Evolutionary conservation across 2,329 filamentous ascomycete species (phyloP).

Genomic region (Epichloe aotearoae): DNA sequence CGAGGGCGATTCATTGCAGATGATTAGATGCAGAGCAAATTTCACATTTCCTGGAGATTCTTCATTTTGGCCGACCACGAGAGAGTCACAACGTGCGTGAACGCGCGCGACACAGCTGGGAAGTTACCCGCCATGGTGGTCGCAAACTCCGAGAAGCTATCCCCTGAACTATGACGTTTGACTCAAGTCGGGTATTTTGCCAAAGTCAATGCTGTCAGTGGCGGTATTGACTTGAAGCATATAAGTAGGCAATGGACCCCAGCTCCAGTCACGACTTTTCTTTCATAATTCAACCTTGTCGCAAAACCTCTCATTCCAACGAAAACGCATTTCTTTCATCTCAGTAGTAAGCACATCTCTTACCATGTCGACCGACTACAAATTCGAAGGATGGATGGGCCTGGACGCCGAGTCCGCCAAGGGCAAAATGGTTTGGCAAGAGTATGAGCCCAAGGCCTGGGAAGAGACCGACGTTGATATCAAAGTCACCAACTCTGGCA

Average conservation of each 20-base stretch:
- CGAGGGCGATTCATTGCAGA: too few species aligned
- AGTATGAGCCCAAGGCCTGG: slow-evolving; percentile 52
- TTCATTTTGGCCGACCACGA: too few species aligned
- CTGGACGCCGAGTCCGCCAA: slow-evolving; percentile 25
- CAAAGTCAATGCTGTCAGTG: slow-evolving; percentile 1
- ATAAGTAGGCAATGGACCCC: not conserved
- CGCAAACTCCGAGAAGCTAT: too few species aligned
- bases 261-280: too few species aligned
- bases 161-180: not conserved
- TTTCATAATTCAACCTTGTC: not conserved
- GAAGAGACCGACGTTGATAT: slow-evolving; percentile 54
- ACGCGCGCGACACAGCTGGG: too few species aligned
- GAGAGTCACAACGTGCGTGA: too few species aligned
- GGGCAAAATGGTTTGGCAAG: slow-evolving; percentile 40
- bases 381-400: slow-evolving; percentile 40
- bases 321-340: not conserved
- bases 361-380: slow-evolving; percentile 22
- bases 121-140: too few species aligned
- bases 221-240: not conserved
- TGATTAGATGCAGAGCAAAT: too few species aligned
- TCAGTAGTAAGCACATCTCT: not conserved
- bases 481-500: slow-evolving; percentile 50
- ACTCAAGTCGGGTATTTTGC: not conserved
- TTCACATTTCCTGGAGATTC: too few species aligned
- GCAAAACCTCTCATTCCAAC: not conserved